phyloP scores from a whole-genome alignment of 345 rosid species.

The Sonneratia alba region DNA sequence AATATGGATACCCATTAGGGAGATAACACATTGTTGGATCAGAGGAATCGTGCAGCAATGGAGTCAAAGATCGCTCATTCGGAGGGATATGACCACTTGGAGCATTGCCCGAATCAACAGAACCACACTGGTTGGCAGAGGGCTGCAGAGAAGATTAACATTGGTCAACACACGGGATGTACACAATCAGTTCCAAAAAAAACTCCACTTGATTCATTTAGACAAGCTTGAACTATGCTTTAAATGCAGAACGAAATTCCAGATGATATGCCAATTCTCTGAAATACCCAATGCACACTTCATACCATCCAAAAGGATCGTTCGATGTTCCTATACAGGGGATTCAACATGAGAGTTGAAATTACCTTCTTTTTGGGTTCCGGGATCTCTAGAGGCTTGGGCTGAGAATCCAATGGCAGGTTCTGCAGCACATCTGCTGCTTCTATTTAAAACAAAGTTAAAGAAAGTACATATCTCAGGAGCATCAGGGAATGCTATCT shows the following conservation, averaged over 20 bases:
- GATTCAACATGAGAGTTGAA: not conserved
- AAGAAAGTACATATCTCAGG: constrained; percentile 10
- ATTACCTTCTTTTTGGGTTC: constrained; percentile 27
- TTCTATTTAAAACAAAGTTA: constrained; percentile 18
- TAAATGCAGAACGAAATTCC: not conserved
- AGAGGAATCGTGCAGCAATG: constrained; percentile 17
- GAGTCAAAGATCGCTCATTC: constrained; percentile 26
- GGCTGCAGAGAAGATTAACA: constrained; percentile 9
- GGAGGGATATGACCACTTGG: constrained; percentile 28
- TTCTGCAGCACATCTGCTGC: constrained; percentile 34
- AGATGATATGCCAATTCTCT: not conserved
- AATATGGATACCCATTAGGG: constrained; percentile 28
- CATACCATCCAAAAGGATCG: not conserved
- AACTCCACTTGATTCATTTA: not conserved
- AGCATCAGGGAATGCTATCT: not conserved
- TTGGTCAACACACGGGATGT: too few relatives aligned
- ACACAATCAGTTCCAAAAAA: not conserved
- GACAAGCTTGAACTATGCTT: not conserved
- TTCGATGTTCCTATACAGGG: not conserved
- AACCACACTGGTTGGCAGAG: constrained; percentile 23
- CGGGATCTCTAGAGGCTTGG: constrained; percentile 27
- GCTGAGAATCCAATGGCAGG: constrained; percentile 21
- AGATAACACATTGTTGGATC: constrained; percentile 33
- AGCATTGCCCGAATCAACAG: constrained; percentile 20
- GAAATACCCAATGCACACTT: not conserved